A percentile compares a stretch with the other conserved stretches of the same genome.
Conservation (phyloP, 352 stramenopile genomes). For the Phytophthora europaea region DNA sequence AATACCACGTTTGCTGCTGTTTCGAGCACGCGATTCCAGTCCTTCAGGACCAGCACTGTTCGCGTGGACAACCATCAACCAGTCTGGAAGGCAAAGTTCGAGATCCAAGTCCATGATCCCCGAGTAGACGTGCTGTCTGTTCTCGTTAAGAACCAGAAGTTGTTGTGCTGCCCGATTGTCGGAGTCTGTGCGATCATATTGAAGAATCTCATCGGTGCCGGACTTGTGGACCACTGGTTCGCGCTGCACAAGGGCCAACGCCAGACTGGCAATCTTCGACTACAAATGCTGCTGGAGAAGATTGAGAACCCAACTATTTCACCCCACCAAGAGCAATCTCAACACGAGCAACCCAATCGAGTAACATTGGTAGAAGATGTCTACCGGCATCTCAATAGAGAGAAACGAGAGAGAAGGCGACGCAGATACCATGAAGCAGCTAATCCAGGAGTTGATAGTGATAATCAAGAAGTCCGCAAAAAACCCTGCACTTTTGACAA, state of each 20-base stretch:
- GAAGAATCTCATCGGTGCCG: constrained; percentile 42
- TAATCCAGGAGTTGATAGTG: not conserved
- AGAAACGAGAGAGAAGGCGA: constrained; percentile 1
- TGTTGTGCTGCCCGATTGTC: constrained; percentile 56
- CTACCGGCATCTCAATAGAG: not conserved
- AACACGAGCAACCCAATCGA: not conserved
- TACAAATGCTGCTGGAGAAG: constrained; percentile 54
- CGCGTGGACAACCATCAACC: constrained; percentile 35
- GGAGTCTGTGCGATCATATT: constrained; percentile 60
- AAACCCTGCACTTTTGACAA: not conserved
- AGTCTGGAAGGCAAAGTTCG: constrained; percentile 70
- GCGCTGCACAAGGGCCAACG: constrained; percentile 51
- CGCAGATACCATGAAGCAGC: not conserved
- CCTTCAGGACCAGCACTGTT: constrained; percentile 55
- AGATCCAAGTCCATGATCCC: constrained; percentile 54
- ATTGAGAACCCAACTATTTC: constrained; percentile 12
- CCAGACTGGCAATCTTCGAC: constrained; percentile 46
- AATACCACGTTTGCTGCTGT: constrained; percentile 22
- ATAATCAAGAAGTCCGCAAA: not conserved
- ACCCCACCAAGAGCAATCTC: not conserved
- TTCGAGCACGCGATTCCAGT: constrained; percentile 29
- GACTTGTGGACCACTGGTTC: constrained; percentile 58
- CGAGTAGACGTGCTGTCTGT: constrained; percentile 57
- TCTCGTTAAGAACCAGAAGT: constrained; percentile 64
- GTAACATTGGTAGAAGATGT: not conserved